Evolutionary conservation across 2,329 filamentous ascomycete genomes (phyloP).

Genomic region (Penicillium brevicompactum): DNA sequence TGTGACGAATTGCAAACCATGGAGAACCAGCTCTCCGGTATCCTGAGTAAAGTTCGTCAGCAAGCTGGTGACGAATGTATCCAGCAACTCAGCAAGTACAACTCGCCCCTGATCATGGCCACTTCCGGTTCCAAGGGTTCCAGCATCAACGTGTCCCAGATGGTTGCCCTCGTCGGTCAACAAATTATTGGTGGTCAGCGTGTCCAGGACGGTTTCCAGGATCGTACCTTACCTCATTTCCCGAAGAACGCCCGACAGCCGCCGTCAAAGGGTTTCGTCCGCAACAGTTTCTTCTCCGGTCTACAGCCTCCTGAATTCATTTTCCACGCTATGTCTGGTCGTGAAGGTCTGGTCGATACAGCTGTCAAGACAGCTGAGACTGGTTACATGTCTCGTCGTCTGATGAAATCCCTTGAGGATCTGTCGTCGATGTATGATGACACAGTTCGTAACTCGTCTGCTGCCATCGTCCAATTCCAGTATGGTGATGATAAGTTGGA

Average conservation of each 20-base stretch:
- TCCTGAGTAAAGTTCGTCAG: slow-evolving; percentile 88
- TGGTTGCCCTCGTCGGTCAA: slow-evolving; percentile 96
- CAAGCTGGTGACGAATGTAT: slow-evolving; percentile 91
- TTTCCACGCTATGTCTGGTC: slow-evolving; percentile 96
- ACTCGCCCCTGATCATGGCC: slow-evolving; percentile 94
- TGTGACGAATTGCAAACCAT: slow-evolving; percentile 90
- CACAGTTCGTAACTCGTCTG: slow-evolving; percentile 88
- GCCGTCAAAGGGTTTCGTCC: slow-evolving; percentile 94
- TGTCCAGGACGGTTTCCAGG: slow-evolving; percentile 94
- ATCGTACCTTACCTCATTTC: slow-evolving; percentile 92
- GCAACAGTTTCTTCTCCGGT: slow-evolving; percentile 95
- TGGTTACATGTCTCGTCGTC: slow-evolving; percentile 94
- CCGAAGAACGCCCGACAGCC: slow-evolving; percentile 89
- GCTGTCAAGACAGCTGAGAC: slow-evolving; percentile 99
- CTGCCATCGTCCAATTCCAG: slow-evolving; percentile 91
- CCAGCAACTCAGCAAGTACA: slow-evolving; percentile 83
- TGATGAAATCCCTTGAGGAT: slow-evolving; percentile 98
- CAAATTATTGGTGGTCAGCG: slow-evolving; percentile 94
- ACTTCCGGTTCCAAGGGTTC: slow-evolving; percentile 96
- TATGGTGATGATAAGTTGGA: slow-evolving; percentile 96
- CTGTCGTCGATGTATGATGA: slow-evolving; percentile 91
- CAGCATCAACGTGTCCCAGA: slow-evolving; percentile 97
- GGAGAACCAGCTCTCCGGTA: slow-evolving; percentile 87
- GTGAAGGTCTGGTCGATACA: slow-evolving; percentile 98
- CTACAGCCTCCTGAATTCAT: slow-evolving; percentile 89